Percentiles rank a stretch among this genome's conserved stretches.
These are phyloP conservation scores for Myxozyma neglecta DNA, from an alignment of 805 yeast genomes.

Conservation along the genomic window DNA sequence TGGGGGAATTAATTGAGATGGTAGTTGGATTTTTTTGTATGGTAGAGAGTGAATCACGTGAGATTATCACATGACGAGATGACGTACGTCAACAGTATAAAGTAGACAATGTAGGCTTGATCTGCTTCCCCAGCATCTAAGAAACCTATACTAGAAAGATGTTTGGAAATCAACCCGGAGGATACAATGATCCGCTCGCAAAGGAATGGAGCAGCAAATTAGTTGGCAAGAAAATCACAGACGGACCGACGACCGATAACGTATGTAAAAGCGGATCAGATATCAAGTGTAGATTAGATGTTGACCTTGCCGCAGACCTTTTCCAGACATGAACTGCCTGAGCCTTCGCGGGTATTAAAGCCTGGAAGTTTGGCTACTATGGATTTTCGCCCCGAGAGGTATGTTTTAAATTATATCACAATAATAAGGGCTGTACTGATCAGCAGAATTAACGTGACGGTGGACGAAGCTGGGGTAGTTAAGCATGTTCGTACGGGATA, in stretches of 20 bases:
- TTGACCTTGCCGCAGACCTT: not conserved
- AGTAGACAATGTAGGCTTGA: too few species aligned
- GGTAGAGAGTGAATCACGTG: too few species aligned
- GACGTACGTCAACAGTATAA: too few species aligned
- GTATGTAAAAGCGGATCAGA: not conserved
- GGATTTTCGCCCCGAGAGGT: constrained; percentile 34
- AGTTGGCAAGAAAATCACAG: constrained; percentile 22
- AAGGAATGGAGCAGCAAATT: constrained; percentile 19
- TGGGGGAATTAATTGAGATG: not conserved
- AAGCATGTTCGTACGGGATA: constrained; percentile 32
- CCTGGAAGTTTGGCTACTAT: constrained; percentile 32
- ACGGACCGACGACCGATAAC: constrained; percentile 9
- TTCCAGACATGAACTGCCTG: constrained; percentile 26
- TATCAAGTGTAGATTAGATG: not conserved
- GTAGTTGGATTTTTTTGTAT: not conserved
- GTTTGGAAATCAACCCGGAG: constrained; percentile 6
- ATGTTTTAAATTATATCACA: not conserved
- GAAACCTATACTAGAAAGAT: not conserved
- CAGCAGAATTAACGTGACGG: constrained; percentile 29
- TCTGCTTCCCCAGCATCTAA: too few species aligned
- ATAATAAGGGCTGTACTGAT: not conserved
- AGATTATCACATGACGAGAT: too few species aligned
- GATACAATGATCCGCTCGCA: constrained; percentile 12
- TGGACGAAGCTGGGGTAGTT: constrained; percentile 28
- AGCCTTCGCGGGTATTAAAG: constrained; percentile 30